phyloP scores from a whole-genome alignment of 768 basidiomycete species.

The Macrolepiota dolichaula region DNA sequence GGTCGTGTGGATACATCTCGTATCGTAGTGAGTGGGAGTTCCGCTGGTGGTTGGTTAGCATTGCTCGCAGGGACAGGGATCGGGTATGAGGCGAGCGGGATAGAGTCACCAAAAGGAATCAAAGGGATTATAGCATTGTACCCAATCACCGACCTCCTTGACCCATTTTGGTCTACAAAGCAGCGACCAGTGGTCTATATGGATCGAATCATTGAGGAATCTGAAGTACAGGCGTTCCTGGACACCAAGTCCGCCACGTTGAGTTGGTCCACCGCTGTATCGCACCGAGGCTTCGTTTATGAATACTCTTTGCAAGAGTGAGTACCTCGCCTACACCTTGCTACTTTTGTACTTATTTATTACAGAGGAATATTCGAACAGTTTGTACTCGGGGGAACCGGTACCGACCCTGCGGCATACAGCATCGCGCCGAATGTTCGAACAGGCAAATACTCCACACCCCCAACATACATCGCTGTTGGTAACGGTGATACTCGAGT shows the following conservation, averaged over 20 bases:
- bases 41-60: conserved; percentile 38
- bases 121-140: conserved; percentile 32
- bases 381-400: conserved; percentile 29
- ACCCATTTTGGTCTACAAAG: conserved; percentile 34
- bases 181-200: conserved; percentile 31
- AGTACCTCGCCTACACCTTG: conserved; percentile 7
- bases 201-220: conserved; percentile 24
- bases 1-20: conserved; percentile 26
- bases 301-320: conserved; percentile 39
- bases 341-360: background rate
- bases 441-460: conserved; percentile 20
- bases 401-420: conserved; percentile 24
- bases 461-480: conserved; percentile 32
- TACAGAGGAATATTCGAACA: conserved; percentile 25
- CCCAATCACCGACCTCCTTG: conserved; percentile 33
- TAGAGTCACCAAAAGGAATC: conserved; percentile 24
- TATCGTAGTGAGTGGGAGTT: conserved; percentile 33
- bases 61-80: conserved; percentile 32
- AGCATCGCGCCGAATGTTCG: conserved; percentile 26
- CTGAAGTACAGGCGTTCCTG: conserved; percentile 28
- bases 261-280: conserved; percentile 20
- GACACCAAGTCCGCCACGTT: conserved; percentile 24
- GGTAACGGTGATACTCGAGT: conserved; percentile 34
- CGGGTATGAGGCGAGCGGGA: conserved; percentile 28
- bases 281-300: conserved; percentile 29